Evolutionary conservation across 371 early-diverging fungal genomes (phyloP), one percentile per base, ranked within the genome.

Genomic region (Choanephora cucurbitarum): DNA sequence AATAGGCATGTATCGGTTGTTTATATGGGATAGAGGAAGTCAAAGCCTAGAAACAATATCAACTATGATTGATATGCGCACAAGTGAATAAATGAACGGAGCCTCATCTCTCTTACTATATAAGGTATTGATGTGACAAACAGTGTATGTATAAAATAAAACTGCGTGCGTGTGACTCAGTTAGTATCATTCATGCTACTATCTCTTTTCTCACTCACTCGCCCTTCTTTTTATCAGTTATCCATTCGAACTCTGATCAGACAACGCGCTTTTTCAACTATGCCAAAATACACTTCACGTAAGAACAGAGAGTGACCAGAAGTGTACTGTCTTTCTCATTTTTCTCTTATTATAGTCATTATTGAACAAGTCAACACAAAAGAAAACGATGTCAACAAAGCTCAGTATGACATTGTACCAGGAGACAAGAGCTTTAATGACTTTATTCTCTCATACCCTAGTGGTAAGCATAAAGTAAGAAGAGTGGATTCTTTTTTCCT

Each of bases 361-460:
- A 55, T 77, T 45, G 77, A 77, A 32, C 77, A 73, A 43, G 15
- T 51, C 2, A 69, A 73, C 40, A 50, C 67, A 11, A 17, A 15
- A 2, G 56, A 49, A 31, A n/a, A 49, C 1, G 52, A 63, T 24
- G 17, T 15, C 22, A 34, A 17, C 0, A 52, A 32, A 9, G 64
- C 63, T 22, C 41, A 59, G 19, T 76, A 73, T 44, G 43, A 46
- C 0, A 64, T 49, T 8, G 28, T 9, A 10, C n/a, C 39, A 11
- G 62, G 47, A n/a, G 51, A 49, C 4, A 43, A 23, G 4, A 24
- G 52, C 5, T 70, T 63, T 18, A 70, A 74, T 22, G 67, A 70
- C 3, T 77, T 77, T 49, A 59, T 74, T 23, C 41, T 70, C 1
- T 58, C 63, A 9, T 69, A 66, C 49, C 78, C 78, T 11, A 62